Percentiles rank a stretch among this genome's conserved stretches.
phyloP scores from a whole-genome alignment of 2,329 filamentous ascomycete species.

The Diplodia scrobiculata region DNA sequence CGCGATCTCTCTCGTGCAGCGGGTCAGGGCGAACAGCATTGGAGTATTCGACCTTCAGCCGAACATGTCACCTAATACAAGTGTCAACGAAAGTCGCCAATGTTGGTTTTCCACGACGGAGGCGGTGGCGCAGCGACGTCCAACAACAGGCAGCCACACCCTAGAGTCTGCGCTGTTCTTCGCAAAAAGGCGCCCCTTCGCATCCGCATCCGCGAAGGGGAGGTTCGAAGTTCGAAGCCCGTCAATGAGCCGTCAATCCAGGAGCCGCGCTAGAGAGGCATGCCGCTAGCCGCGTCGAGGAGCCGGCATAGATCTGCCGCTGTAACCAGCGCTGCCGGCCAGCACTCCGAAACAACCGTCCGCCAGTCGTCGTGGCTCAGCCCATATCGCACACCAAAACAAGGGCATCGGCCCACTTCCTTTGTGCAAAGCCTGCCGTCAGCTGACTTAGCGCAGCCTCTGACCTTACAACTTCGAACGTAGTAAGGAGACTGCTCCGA shows the following conservation, averaged over 20 bases:
- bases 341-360: neutral
- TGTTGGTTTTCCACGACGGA: no score
- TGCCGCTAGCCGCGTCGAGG: neutral
- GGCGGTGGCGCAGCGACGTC: no score
- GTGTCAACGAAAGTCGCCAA: no score
- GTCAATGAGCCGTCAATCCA: neutral
- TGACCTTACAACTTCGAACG: constrained; percentile 15
- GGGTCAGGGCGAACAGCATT: no score
- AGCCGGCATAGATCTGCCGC: neutral
- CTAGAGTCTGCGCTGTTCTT: no score
- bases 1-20: no score
- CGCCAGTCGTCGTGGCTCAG: neutral
- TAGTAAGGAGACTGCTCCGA: constrained; percentile 25
- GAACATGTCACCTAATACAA: no score
- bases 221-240: no score
- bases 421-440: neutral
- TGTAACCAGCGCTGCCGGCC: neutral
- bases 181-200: no score
- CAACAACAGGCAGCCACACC: no score
- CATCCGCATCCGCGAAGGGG: no score
- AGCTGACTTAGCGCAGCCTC: neutral
- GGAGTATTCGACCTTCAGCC: no score
- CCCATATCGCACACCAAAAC: neutral
- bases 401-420: neutral
- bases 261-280: neutral